Evolutionary conservation across 129 eudicot species (phyloP).

Genomic region (Chrysanthemum lavandulifolium): DNA sequence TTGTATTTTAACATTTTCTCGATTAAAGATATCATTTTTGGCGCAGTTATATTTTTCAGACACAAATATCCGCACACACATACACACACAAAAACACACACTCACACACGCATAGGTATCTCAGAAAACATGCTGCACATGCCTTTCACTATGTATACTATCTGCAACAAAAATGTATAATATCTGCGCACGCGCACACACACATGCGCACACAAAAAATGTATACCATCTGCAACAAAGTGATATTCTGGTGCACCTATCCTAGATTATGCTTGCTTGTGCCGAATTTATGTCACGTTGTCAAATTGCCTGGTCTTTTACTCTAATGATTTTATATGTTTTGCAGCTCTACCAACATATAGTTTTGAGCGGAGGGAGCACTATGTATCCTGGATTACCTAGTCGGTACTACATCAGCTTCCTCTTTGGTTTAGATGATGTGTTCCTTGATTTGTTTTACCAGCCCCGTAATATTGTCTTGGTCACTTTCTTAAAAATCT

Average conservation of each 20-base stretch:
- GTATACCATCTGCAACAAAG: background rate
- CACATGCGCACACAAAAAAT: too few relatives aligned
- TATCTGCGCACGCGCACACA: too few relatives aligned
- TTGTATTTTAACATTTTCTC: background rate
- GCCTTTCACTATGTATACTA: background rate
- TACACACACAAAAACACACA: background rate
- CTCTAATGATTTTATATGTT: slow-evolving; percentile 10
- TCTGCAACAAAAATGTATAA: background rate
- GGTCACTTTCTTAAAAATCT: background rate
- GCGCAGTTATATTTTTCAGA: background rate
- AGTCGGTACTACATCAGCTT: slow-evolving; percentile 67
- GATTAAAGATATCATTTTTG: background rate
- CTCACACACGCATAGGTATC: background rate
- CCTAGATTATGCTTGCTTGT: slow-evolving; percentile 1
- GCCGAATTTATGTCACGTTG: slow-evolving; percentile 7
- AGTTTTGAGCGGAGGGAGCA: slow-evolving; percentile 97
- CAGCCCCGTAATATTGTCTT: slow-evolving; percentile 12
- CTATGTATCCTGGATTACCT: slow-evolving; percentile 99
- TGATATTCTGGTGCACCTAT: background rate
- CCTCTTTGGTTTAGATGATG: slow-evolving; percentile 1
- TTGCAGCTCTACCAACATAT: slow-evolving; percentile 98
- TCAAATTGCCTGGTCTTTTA: slow-evolving; percentile 8
- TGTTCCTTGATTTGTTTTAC: slow-evolving; percentile 17
- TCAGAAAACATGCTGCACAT: background rate
- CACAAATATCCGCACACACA: background rate